Evolutionary conservation across 2,329 filamentous ascomycete species (phyloP), one percentile per base, ranked within the genome.

Genomic region (Magnaporthiopsis poae): DNA sequence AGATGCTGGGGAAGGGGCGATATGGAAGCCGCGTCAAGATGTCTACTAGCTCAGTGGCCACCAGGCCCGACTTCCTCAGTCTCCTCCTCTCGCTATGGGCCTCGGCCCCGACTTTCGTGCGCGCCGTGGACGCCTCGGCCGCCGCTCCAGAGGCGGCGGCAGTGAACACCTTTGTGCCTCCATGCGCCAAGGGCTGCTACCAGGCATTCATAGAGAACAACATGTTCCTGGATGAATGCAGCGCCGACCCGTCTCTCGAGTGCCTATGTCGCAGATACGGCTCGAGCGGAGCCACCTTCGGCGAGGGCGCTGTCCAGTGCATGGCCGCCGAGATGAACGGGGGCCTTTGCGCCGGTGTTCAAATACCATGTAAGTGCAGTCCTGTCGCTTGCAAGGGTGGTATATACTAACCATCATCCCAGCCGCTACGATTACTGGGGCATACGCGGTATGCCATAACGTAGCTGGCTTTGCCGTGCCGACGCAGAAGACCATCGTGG

Each of bases 251-350:
- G 13, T 80, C 87, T 33, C 74, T 91, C 70, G 77, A 81, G 71
- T 91, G 88, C 70, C 79, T 92, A 8, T 92, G 90, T 74, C 81
- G 82, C 56, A 80, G 81, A 67, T 79, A 80, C 46, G 88, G 88
- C 11, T 76, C 75, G 15, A 83, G 83, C 36, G 88, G 86, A 12
- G 88, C 87, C 71, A 91, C 90, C 1, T 72, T 91, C 63, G 89
- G 88, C n/a, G 90, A 92, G 76, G 89, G 83, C 13, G 88, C 86
- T 5, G 76, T 91, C 69, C 84, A 88, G 72, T 92, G 90, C 74
- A 81, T 90, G 46, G 78, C 84, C 11, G 84, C 84, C 9, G 82
- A 85, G 72, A 56, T 56, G 46, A 56, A n/a, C 18, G 18, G 13
- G 9, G 46, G 46, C 46, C 46, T 21, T 25, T 56, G 46, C n/a